Conservation (phyloP, 2,329 filamentous ascomycete species). For the Diplodia corticola region DNA sequence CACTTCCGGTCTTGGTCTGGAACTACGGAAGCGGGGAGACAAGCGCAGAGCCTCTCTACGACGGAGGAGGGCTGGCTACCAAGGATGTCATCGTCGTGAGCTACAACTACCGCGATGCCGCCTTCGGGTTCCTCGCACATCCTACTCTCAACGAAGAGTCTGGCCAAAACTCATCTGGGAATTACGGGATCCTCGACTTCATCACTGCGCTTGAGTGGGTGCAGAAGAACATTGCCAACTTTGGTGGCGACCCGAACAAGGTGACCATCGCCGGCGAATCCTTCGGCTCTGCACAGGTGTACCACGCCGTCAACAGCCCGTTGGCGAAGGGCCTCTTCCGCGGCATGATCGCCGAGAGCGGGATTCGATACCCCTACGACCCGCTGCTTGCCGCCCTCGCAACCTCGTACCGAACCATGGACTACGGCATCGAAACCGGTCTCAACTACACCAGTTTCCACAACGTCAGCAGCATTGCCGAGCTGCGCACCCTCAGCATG, state of each 20-base stretch:
- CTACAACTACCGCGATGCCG: slow-evolving; percentile 29
- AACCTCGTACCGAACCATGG: neutral
- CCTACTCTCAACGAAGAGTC: slow-evolving; percentile 28
- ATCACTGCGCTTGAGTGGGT: slow-evolving; percentile 41
- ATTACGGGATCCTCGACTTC: slow-evolving; percentile 34
- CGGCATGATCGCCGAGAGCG: slow-evolving; percentile 32
- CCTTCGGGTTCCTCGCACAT: slow-evolving; percentile 27
- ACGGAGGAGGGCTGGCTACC: neutral
- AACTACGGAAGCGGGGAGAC: slow-evolving; percentile 22
- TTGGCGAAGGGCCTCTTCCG: slow-evolving; percentile 31
- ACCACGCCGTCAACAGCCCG: slow-evolving; percentile 34
- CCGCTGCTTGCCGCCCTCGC: slow-evolving; percentile 23
- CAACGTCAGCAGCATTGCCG: slow-evolving; percentile 19
- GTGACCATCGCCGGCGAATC: slow-evolving; percentile 43
- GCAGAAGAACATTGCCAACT: slow-evolving; percentile 39
- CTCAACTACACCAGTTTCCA: neutral
- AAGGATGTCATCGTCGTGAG: slow-evolving; percentile 25
- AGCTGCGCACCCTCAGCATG: slow-evolving; percentile 16
- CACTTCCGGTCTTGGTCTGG: slow-evolving; percentile 32
- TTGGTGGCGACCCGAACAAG: slow-evolving; percentile 38
- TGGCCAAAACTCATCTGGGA: slow-evolving; percentile 33
- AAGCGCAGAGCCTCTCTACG: neutral
- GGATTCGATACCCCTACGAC: slow-evolving; percentile 31
- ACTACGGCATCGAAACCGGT: too few relatives aligned
- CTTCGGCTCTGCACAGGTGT: slow-evolving; percentile 16